Evolutionary conservation across 2,329 filamentous ascomycete species (phyloP).

Genomic region (Cryphonectria parasitica): DNA sequence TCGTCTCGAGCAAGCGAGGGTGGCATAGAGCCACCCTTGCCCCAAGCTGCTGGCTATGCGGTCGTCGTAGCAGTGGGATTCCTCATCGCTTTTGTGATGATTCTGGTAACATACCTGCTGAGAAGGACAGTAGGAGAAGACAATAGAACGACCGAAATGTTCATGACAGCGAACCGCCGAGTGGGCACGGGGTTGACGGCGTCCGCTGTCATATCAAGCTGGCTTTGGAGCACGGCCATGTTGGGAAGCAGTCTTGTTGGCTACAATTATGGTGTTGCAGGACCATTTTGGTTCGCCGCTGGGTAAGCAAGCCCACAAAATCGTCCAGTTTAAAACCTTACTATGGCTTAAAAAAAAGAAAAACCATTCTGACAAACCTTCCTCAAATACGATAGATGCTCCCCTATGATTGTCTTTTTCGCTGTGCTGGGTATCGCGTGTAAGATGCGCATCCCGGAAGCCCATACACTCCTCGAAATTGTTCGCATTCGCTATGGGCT

Average conservation of each 20-base stretch:
- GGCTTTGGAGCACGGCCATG: slow-evolving; percentile 59
- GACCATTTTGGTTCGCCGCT: slow-evolving; percentile 62
- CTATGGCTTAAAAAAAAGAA: not conserved
- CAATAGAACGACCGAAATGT: slow-evolving; percentile 25
- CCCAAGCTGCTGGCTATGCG: slow-evolving; percentile 24
- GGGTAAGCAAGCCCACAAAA: slow-evolving; percentile 32
- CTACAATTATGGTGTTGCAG: slow-evolving; percentile 58
- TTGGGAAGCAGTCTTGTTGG: slow-evolving; percentile 55
- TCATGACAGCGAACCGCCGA: slow-evolving; percentile 47
- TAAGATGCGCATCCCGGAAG: slow-evolving; percentile 56
- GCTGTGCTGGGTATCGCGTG: slow-evolving; percentile 54
- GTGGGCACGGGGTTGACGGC: slow-evolving; percentile 56
- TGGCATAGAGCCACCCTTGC: slow-evolving; percentile 23
- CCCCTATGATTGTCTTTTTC: slow-evolving; percentile 60
- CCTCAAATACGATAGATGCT: slow-evolving; percentile 38
- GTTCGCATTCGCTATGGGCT: slow-evolving; percentile 55
- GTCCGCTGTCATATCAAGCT: slow-evolving; percentile 58
- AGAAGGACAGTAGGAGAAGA: slow-evolving; percentile 20
- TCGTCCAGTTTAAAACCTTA: not conserved
- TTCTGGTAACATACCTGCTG: slow-evolving; percentile 20
- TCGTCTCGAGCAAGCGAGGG: slow-evolving; percentile 9
- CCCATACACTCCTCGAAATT: slow-evolving; percentile 58
- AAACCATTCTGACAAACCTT: not conserved
- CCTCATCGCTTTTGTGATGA: slow-evolving; percentile 25
- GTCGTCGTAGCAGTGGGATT: slow-evolving; percentile 25